phyloP scores from a whole-genome alignment of 768 basidiomycete species.

The Boletus rubropictus region DNA sequence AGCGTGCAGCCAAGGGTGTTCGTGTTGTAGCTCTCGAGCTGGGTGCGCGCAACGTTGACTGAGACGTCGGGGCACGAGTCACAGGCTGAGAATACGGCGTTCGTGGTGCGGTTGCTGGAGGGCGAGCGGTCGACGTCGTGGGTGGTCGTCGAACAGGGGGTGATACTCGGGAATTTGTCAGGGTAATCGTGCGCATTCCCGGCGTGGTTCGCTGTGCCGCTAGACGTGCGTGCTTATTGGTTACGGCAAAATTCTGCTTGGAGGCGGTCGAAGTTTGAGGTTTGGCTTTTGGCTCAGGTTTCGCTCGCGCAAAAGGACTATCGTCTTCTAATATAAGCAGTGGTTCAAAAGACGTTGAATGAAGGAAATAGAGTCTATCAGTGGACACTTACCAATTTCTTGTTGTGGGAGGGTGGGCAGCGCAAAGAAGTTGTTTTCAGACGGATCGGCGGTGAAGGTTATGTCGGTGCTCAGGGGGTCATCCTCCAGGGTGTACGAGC shows the following conservation, averaged over 20 bases:
- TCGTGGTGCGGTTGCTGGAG: constrained; percentile 1
- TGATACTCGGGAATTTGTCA: constrained; percentile 5
- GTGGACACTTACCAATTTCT: constrained; percentile 22
- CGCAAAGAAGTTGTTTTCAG: constrained; percentile 22
- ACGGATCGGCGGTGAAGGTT: constrained; percentile 18
- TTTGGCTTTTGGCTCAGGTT: constrained; percentile 7
- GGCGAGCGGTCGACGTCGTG: constrained; percentile 6
- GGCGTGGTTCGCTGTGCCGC: constrained; percentile 5
- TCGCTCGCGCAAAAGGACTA: constrained; percentile 21
- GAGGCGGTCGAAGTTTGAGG: constrained; percentile 1
- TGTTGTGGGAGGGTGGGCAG: constrained; percentile 12
- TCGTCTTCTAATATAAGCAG: constrained; percentile 22
- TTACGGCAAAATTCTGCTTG: background rate
- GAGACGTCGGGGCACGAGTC: constrained; percentile 22
- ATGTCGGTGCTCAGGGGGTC: constrained; percentile 13
- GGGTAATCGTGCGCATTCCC: background rate
- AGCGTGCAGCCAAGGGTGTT: constrained; percentile 12
- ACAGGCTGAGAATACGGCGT: constrained; percentile 17
- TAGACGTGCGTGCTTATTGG: constrained; percentile 6
- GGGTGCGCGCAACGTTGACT: constrained; percentile 15
- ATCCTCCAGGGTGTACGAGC: constrained; percentile 33
- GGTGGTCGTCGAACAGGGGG: constrained; percentile 10
- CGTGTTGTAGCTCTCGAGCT: constrained; percentile 18
- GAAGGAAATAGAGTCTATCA: background rate
- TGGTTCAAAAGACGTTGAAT: background rate